Conservation (phyloP, 83 land plant genomes). For the Larix sibirica region DNA sequence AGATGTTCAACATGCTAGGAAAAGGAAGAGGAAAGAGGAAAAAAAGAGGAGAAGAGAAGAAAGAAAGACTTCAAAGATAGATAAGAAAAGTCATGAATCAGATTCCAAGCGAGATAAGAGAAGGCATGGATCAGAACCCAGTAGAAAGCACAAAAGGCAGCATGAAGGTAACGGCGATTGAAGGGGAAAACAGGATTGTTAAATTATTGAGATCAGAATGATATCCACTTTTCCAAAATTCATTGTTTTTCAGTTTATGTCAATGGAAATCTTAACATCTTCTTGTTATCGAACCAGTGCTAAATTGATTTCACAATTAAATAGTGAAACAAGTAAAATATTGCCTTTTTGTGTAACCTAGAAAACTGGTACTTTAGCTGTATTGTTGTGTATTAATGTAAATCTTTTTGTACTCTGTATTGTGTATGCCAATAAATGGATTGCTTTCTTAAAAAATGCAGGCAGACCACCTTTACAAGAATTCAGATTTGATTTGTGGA, state of each 20-base stretch:
- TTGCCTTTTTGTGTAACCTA: not conserved
- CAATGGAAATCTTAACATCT: not conserved
- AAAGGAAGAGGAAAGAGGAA: constrained; percentile 8
- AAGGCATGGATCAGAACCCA: constrained; percentile 6
- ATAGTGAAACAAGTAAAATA: not conserved
- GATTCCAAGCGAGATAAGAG: constrained; percentile 12
- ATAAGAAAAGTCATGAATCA: not conserved
- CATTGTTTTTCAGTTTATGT: not conserved
- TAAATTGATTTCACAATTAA: not conserved
- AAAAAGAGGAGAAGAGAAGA: constrained; percentile 12
- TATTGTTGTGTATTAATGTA: not conserved
- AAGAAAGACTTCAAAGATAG: not conserved
- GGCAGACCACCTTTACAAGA: not conserved
- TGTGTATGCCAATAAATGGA: not conserved
- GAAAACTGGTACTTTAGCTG: not conserved
- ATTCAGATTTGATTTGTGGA: not conserved
- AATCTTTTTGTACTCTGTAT: not conserved
- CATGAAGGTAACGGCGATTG: not conserved
- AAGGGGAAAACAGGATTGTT: not conserved
- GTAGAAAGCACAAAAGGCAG: not conserved
- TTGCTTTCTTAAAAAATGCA: not conserved
- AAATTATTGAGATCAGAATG: not conserved
- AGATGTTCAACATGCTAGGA: not conserved
- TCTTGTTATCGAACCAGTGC: no score
- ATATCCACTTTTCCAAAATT: not conserved